phyloP scores from a whole-genome alignment of 2,329 filamentous ascomycete species.

The Sporothrix euskadiensis region DNA sequence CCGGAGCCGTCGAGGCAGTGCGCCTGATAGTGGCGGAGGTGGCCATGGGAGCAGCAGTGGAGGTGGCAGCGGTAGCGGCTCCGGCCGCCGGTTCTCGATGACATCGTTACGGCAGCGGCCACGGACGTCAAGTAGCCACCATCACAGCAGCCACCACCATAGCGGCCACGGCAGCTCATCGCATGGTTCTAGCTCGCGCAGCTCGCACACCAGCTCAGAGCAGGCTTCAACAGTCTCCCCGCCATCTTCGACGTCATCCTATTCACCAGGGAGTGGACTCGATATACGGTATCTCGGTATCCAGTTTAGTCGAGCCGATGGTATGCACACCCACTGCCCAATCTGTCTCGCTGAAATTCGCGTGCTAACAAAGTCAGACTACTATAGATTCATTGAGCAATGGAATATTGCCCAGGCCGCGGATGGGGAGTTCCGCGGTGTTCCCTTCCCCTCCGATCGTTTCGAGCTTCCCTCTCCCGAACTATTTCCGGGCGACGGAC shows the following conservation, averaged over 20 bases:
- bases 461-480: slow-evolving; percentile 52
- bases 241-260: slow-evolving; percentile 27
- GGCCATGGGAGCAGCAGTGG: slow-evolving; percentile 32
- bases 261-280: slow-evolving; percentile 36
- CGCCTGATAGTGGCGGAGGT: slow-evolving; percentile 39
- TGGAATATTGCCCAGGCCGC: slow-evolving; percentile 51
- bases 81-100: slow-evolving; percentile 46
- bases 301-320: slow-evolving; percentile 51
- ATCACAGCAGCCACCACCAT: slow-evolving; percentile 5
- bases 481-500: slow-evolving; percentile 40
- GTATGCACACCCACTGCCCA: slow-evolving; percentile 38
- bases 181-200: slow-evolving; percentile 25
- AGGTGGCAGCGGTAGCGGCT: slow-evolving; percentile 9
- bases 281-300: slow-evolving; percentile 53
- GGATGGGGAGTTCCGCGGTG: slow-evolving; percentile 49
- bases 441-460: slow-evolving; percentile 49
- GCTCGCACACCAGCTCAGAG: slow-evolving; percentile 30
- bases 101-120: slow-evolving; percentile 46
- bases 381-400: slow-evolving; percentile 48
- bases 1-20: slow-evolving; percentile 45
- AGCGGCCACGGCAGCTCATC: slow-evolving; percentile 34
- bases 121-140: slow-evolving; percentile 31
- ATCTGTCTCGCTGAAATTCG: background rate
- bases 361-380: slow-evolving; percentile 40
- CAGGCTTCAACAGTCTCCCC: slow-evolving; percentile 23